Percentiles rank a stretch among this genome's conserved stretches.
phyloP scores from a whole-genome alignment of 306 rosid species.

The Quercus variabilis region DNA sequence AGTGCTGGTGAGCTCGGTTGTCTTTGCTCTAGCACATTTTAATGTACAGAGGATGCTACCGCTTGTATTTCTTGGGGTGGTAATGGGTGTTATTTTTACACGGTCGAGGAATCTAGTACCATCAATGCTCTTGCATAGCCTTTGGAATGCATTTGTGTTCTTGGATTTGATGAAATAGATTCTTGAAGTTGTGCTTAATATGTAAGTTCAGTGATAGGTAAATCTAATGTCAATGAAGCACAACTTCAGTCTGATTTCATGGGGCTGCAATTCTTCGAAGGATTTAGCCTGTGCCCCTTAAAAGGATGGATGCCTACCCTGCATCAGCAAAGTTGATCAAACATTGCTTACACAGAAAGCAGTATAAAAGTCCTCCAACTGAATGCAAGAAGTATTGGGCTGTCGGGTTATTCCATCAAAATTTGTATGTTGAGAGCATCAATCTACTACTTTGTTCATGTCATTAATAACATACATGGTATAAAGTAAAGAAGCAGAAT shows the following conservation, averaged over 20 bases:
- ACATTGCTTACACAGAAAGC: slow-evolving; percentile 3
- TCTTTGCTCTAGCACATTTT: slow-evolving; percentile 90
- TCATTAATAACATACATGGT: neutral
- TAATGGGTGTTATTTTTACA: slow-evolving; percentile 85
- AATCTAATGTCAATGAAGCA: slow-evolving; percentile 23
- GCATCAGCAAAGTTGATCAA: neutral
- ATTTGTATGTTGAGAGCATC: neutral
- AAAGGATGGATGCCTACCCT: slow-evolving; percentile 3
- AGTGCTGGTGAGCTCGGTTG: slow-evolving; percentile 78
- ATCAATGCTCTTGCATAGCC: slow-evolving; percentile 94
- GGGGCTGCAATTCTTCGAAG: neutral
- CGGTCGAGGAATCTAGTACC: slow-evolving; percentile 88
- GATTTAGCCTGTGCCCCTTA: neutral
- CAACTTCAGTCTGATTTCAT: slow-evolving; percentile 11
- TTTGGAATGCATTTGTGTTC: slow-evolving; percentile 93
- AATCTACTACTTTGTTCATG: slow-evolving; percentile 17
- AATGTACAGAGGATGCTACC: slow-evolving; percentile 94
- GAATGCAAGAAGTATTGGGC: neutral
- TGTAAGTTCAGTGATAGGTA: slow-evolving; percentile 19
- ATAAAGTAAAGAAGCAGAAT: slow-evolving; percentile 12
- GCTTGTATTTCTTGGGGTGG: slow-evolving; percentile 84
- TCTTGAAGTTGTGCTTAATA: slow-evolving; percentile 12
- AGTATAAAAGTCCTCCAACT: slow-evolving; percentile 4
- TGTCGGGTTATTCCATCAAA: neutral
- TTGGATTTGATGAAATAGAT: slow-evolving; percentile 74